Evolutionary conservation across 805 yeast genomes (phyloP), one percentile per base, ranked within the genome.

Genomic region (Wickerhamomyces hampshirensis): DNA sequence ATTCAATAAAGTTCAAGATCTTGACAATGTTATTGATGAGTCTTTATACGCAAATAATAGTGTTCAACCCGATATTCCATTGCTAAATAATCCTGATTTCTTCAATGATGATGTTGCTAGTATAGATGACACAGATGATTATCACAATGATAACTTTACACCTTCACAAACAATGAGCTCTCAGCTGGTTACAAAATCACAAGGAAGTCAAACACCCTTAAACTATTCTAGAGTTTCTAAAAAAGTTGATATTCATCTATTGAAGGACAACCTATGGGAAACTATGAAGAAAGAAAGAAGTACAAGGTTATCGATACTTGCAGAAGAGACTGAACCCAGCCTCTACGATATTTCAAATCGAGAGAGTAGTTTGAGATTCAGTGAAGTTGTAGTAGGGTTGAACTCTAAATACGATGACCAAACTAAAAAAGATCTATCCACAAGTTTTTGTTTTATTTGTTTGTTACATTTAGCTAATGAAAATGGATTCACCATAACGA

Each of bases 391-490:
- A 3, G 59, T 59, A 5, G 69, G 66, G n/a, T 64, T 82, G 16
- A 64, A 65, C 16, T 55, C 58, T 4, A 66, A 65, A 54, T 87
- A 88, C 54, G 66, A 73, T 2, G 56, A 66, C 7, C 75, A 71
- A 28, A 70, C 77, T 19, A 63, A 68, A 44, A 71, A 69, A 30
- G 95, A 87, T 34, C 56, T 88, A 4, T 82, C 94, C 1, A 86
- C 95, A 1, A 82, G 94, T 62, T 84, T 84, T 56, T 84, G 85
- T 50, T 87, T 87, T 50, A 84, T 87, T 37, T 84, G 95, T 51
- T 62, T 86, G 51, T 60, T 87, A 23, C 96, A 87, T 60, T 64
- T 87, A 42, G 95, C 96, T 10, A 87, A 88, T 55, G 96, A 87
- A 55, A 79, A 84, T 51, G 93, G 89, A 1, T 65, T 87, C 26